A percentile compares a stretch with the other conserved stretches of the same genome.
These are phyloP conservation scores for Yamadazyma mexicana DNA, from an alignment of 1,139 yeast genomes.

Conservation along the genomic window DNA sequence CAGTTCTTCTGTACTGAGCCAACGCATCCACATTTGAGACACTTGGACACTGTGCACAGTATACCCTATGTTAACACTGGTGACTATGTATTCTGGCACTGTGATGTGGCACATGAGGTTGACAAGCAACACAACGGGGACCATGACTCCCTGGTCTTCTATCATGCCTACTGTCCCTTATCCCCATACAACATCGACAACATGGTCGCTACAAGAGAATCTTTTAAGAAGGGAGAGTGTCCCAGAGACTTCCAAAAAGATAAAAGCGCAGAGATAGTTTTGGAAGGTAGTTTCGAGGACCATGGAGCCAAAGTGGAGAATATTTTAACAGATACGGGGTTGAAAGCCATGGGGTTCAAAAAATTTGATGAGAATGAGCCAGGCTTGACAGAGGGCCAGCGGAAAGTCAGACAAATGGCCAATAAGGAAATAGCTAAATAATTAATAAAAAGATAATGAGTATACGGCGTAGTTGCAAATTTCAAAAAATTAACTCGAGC, in stretches of 20 bases:
- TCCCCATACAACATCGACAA: constrained; percentile 15
- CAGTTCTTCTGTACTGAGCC: constrained; percentile 19
- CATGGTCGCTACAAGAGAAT: constrained; percentile 24
- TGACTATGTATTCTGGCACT: constrained; percentile 52
- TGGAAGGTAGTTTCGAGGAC: constrained; percentile 18
- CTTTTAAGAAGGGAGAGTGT: constrained; percentile 24
- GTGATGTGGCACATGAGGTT: constrained; percentile 49
- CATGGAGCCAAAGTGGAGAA: constrained; percentile 16
- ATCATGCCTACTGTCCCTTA: constrained; percentile 19
- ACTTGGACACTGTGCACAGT: constrained; percentile 23
- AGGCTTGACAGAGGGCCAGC: constrained; percentile 22
- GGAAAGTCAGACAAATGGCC: constrained; percentile 19
- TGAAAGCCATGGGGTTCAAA: constrained; percentile 22
- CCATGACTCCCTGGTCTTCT: constrained; percentile 38
- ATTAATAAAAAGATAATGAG: no score
- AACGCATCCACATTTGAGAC: constrained; percentile 29
- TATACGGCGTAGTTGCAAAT: no score
- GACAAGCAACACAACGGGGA: constrained; percentile 40
- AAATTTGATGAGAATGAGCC: constrained; percentile 14
- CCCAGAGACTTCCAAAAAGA: constrained; percentile 13
- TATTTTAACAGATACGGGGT: constrained; percentile 21
- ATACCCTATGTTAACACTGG: constrained; percentile 38
- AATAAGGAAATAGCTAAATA: no score
- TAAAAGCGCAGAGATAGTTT: neutral
- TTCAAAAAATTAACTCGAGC: no score